Evolutionary conservation across 2,329 filamentous ascomycete genomes (phyloP).

Genomic region (Ilyonectria mors-panacis): DNA sequence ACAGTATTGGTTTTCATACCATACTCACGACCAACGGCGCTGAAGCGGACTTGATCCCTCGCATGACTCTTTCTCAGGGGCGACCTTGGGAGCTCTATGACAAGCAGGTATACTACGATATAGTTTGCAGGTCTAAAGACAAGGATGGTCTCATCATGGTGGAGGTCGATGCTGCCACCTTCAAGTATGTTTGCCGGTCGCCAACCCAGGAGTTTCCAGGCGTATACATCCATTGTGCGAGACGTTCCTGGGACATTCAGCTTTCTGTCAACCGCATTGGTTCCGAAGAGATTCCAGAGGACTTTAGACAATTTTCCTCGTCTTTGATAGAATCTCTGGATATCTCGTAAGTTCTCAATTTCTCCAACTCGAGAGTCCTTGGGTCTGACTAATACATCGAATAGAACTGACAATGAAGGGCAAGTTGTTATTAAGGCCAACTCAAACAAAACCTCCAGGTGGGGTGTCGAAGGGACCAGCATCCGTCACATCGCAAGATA

Average conservation of each 20-base stretch:
- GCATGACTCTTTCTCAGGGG: slow-evolving; percentile 29
- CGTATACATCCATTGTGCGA: slow-evolving; percentile 50
- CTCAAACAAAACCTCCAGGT: slow-evolving; percentile 15
- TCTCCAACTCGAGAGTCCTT: not conserved
- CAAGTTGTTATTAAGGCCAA: slow-evolving; percentile 37
- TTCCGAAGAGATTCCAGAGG: slow-evolving; percentile 30
- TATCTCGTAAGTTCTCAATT: slow-evolving; percentile 42
- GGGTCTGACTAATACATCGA: slow-evolving; percentile 20
- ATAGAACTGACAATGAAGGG: slow-evolving; percentile 34
- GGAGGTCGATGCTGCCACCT: slow-evolving; percentile 48
- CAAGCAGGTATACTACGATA: slow-evolving; percentile 46
- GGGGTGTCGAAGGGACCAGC: slow-evolving; percentile 34
- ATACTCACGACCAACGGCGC: slow-evolving; percentile 46
- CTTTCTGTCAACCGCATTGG: slow-evolving; percentile 37
- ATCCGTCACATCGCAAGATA: slow-evolving; percentile 46
- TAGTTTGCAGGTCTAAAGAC: slow-evolving; percentile 40
- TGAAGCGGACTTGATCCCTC: slow-evolving; percentile 44
- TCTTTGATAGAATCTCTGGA: slow-evolving; percentile 42
- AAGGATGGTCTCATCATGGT: slow-evolving; percentile 36
- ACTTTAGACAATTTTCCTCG: slow-evolving; percentile 38
- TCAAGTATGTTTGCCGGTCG: slow-evolving; percentile 41
- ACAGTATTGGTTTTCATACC: slow-evolving; percentile 45
- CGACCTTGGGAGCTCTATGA: slow-evolving; percentile 36
- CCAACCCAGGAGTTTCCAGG: slow-evolving; percentile 36
- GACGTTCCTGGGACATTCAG: slow-evolving; percentile 52